These are phyloP conservation scores for Colletotrichum sp. DNA, from an alignment of 2,329 filamentous ascomycete species.

Conservation along the genomic window DNA sequence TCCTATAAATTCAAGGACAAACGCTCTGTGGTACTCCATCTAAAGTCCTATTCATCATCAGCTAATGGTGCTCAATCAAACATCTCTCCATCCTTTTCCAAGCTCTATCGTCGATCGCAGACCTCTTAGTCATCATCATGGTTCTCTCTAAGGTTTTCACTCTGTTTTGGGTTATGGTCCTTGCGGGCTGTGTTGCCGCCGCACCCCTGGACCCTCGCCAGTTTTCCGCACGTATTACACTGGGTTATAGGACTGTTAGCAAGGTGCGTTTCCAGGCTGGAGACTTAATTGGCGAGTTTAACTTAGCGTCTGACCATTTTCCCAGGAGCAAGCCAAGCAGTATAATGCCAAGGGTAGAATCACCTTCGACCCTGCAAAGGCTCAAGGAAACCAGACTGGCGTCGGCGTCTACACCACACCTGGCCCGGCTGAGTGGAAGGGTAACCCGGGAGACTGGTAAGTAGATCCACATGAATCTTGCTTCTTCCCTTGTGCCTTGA, in stretches of 20 bases:
- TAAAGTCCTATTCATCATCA: not conserved
- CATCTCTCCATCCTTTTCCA: accelerated
- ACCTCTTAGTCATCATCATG: not conserved
- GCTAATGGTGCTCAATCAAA: accelerated
- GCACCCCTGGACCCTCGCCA: not conserved
- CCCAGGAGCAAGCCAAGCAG: no score
- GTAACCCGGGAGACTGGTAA: no score
- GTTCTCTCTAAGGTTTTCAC: not conserved
- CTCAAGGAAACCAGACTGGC: no score
- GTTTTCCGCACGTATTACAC: not conserved
- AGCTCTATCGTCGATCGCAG: not conserved
- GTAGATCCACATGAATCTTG: no score
- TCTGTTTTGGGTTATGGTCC: not conserved
- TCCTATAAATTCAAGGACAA: accelerated
- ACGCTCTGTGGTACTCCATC: accelerated
- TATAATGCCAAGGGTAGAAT: no score
- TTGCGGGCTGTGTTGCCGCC: not conserved
- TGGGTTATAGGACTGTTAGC: not conserved
- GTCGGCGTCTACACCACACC: no score
- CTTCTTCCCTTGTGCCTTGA: no score
- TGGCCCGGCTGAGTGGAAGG: no score
- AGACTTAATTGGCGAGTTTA: no score
- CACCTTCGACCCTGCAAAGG: no score
- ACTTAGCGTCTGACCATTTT: no score
- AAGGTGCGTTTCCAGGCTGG: not conserved